These are phyloP conservation scores for Fragilariopsis cylindrus DNA, from an alignment of 108 stramenopile genomes.

Conservation along the genomic window DNA sequence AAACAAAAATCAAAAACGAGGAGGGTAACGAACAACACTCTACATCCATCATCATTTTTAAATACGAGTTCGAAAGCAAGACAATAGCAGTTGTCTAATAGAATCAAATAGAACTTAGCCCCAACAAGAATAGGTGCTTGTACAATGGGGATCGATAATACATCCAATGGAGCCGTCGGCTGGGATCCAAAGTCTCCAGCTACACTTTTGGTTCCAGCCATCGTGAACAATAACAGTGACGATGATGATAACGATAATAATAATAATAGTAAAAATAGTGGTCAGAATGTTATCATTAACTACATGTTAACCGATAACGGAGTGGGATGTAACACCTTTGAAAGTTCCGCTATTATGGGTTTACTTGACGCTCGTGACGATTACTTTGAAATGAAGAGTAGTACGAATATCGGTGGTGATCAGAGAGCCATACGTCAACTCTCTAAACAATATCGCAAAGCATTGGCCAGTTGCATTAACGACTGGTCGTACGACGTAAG, in stretches of 20 bases:
- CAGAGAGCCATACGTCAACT: constrained; percentile 15
- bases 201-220: constrained; percentile 29
- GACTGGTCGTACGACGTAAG: constrained; percentile 42
- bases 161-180: constrained; percentile 2
- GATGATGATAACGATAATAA: constrained; percentile 2
- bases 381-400: constrained; percentile 23
- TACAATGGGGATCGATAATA: too few species aligned
- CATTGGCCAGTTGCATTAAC: constrained; percentile 51
- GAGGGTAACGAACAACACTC: too few species aligned
- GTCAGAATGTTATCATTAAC: constrained; percentile 6
- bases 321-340: constrained; percentile 59
- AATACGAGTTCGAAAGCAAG: not conserved
- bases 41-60: too few species aligned
- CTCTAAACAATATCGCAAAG: constrained; percentile 50
- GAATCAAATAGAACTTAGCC: constrained; percentile 8
- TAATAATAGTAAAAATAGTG: not conserved
- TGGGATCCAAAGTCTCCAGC: constrained; percentile 44
- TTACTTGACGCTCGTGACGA: constrained; percentile 60
- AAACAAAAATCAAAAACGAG: too few species aligned
- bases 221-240: not conserved
- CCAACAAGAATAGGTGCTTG: constrained; percentile 3
- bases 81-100: constrained; percentile 56
- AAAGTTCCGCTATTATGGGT: constrained; percentile 63
- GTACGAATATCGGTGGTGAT: not conserved
- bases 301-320: constrained; percentile 43